Conservation (phyloP, 805 yeast genomes). For the Yarrowia sp. region DNA sequence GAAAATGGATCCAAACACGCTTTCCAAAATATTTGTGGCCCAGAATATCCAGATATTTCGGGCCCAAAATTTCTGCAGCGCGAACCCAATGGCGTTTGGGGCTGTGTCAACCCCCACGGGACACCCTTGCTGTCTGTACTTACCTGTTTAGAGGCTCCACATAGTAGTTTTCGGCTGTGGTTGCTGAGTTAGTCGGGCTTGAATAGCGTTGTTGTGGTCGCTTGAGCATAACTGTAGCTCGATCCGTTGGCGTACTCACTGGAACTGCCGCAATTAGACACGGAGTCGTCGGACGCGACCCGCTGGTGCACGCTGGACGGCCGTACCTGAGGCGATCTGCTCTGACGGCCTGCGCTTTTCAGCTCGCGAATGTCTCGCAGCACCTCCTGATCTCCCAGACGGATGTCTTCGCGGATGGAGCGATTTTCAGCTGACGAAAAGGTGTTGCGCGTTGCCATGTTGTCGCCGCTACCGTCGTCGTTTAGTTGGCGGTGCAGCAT, state of each 20-base stretch:
- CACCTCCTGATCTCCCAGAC: slow-evolving; percentile 15
- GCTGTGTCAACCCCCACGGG: too few species aligned
- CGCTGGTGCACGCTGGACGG: not conserved
- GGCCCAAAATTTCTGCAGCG: too few species aligned
- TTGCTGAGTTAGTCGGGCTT: too few species aligned
- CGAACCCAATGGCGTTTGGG: too few species aligned
- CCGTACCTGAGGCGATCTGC: not conserved
- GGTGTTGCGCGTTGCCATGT: not conserved
- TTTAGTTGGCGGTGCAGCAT: slow-evolving; percentile 16
- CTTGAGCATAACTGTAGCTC: too few species aligned
- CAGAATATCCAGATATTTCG: too few species aligned
- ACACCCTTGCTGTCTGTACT: not conserved
- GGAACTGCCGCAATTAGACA: not conserved
- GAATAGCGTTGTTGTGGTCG: too few species aligned
- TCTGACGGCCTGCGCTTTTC: slow-evolving; percentile 4
- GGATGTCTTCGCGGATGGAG: not conserved
- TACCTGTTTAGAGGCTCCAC: slow-evolving; percentile 19
- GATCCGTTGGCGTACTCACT: not conserved
- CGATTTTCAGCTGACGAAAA: not conserved
- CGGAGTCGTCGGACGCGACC: not conserved
- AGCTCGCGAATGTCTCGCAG: slow-evolving; percentile 18
- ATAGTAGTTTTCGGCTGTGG: not conserved
- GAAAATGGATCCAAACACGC: too few species aligned
- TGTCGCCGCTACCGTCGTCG: not conserved
- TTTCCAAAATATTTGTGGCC: not conserved